Evolutionary conservation across 1,284 basidiomycete species (phyloP), one percentile per base, ranked within the genome.

Genomic region (Ceraceosorus bombacis): DNA sequence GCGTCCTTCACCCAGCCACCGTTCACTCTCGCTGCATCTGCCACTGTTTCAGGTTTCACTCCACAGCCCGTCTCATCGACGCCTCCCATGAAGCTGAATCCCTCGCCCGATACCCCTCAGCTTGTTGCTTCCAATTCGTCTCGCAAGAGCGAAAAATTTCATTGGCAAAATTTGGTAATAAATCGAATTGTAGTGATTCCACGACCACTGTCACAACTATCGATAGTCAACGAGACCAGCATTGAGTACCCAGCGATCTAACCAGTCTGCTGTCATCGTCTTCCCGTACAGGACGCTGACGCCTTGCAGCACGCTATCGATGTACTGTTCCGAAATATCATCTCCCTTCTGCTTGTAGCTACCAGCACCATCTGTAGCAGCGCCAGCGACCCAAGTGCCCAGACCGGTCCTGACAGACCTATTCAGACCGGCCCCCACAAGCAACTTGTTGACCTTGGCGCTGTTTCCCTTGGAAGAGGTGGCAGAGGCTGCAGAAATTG

Each of bases 331-430:
- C 53, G 65, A 68, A 57, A 76, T 59, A 48, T 77, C 70, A 62
- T 77, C 74, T 10, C 70, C 74, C 2, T 55, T 43, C 6, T 63
- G 62, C 4, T 43, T 58, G 62, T 73, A 77, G 17, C 68, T 63
- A 1, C 68, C 69, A 40, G 55, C 59, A 4, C 71, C 69, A 17
- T 65, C 63, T 2, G 66, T 63, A 4, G 72, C 64, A 1, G 73
- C 69, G n/a, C 74, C 74, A 0, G 72, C 74, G 2, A 77, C 74
- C 74, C 74, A 77, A 37, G 68, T 67, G 5, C 74, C 74, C 7
- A 74, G 57, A 0, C 57, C 69, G 0, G 71, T 75, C 41, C 63
- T 54, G 53, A 64, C 65, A 2, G 62, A 60, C 9, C 54, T 41
- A 6, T 55, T 7, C 1, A 63, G 49, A 9, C 49, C 50, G 8